Evolutionary conservation across 2,329 filamentous ascomycete species (phyloP).

Genomic region (Ophiocordyceps australis): DNA sequence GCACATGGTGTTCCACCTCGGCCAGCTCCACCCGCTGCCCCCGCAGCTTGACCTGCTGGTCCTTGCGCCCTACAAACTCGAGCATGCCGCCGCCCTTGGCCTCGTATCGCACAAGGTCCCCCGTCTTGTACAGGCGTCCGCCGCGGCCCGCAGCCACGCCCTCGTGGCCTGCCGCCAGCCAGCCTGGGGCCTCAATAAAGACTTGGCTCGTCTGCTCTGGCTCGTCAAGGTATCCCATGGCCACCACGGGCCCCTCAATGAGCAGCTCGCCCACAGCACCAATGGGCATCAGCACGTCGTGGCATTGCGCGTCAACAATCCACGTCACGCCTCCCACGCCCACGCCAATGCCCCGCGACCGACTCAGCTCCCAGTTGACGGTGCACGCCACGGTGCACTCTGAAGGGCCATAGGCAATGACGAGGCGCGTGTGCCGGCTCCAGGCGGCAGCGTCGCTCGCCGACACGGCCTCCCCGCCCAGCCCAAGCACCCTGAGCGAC

Average conservation of each 20-base stretch:
- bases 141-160: constrained; percentile 2
- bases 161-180: constrained; percentile 2
- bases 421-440: constrained; percentile 1
- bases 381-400: too few species aligned
- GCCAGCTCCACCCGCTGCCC: constrained; percentile 31
- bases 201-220: constrained; percentile 4
- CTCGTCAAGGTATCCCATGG: constrained; percentile 4
- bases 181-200: constrained; percentile 6
- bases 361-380: background rate
- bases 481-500: constrained; percentile 3
- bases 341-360: background rate
- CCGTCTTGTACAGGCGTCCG: constrained; percentile 22
- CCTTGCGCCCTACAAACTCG: constrained; percentile 27
- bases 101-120: constrained; percentile 24
- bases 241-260: constrained; percentile 6
- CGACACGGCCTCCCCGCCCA: constrained; percentile 3
- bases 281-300: constrained; percentile 4
- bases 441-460: constrained; percentile 1
- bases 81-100: constrained; percentile 12
- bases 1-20: constrained; percentile 5
- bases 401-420: constrained; percentile 6
- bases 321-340: constrained; percentile 2
- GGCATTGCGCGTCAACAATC: constrained; percentile 4
- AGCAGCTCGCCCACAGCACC: constrained; percentile 5
- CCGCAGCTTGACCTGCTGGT: constrained; percentile 33